phyloP scores from a whole-genome alignment of 805 yeast species.

The Pichia californica region DNA sequence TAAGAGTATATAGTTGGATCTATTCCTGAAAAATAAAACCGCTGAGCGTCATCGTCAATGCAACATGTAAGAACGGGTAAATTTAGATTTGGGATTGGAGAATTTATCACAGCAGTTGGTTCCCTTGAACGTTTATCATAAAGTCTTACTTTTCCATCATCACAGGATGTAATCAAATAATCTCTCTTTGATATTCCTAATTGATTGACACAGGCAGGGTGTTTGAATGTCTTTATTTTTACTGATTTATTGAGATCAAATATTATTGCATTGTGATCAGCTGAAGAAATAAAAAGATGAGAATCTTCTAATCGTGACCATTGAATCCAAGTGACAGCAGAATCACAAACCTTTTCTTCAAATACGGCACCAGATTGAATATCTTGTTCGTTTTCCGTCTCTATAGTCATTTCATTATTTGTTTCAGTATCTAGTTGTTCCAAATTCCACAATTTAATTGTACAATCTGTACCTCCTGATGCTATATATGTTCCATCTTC shows the following conservation, averaged over 20 bases:
- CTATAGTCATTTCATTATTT: not conserved
- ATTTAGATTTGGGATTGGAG: conserved; percentile 19
- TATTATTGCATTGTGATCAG: conserved; percentile 54
- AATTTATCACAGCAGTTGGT: conserved; percentile 26
- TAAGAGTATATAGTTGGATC: conserved; percentile 57
- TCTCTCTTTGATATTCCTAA: conserved; percentile 33
- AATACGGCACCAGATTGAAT: not conserved
- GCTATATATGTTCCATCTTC: conserved; percentile 47
- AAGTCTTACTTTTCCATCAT: conserved; percentile 51
- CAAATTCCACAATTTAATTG: conserved; percentile 7
- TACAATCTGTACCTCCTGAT: conserved; percentile 54
- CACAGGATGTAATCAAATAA: conserved; percentile 47
- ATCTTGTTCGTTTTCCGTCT: not conserved
- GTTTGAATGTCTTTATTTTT: conserved; percentile 43
- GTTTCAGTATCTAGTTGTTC: conserved; percentile 5
- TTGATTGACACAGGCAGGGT: conserved; percentile 44
- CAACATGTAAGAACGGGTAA: conserved; percentile 55
- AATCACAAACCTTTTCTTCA: conserved; percentile 22
- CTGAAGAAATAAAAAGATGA: conserved; percentile 43
- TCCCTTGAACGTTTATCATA: conserved; percentile 64
- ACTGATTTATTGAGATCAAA: conserved; percentile 59
- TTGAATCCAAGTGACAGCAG: conserved; percentile 53
- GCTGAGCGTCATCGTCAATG: conserved; percentile 32
- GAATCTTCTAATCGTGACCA: conserved; percentile 45
- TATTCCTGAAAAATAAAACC: conserved; percentile 56